A percentile compares a stretch with the other conserved stretches of the same genome.
phyloP scores from a whole-genome alignment of 2,329 filamentous ascomycete species.

The Sphaerulina populicola region DNA sequence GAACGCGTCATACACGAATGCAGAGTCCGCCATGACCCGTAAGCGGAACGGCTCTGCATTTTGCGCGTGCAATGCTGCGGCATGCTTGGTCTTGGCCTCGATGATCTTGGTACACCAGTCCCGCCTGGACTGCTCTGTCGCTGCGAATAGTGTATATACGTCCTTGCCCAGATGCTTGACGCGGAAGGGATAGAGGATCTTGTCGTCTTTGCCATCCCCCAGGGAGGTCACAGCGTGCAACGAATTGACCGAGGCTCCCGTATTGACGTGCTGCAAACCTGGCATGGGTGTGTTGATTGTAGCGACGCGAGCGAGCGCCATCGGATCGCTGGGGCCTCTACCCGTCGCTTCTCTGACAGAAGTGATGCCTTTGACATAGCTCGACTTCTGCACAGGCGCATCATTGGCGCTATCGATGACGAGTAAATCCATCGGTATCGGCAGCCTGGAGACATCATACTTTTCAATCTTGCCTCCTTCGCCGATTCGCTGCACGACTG shows the following conservation, averaged over 20 bases:
- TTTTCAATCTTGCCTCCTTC: constrained; percentile 65
- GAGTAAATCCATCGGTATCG: constrained; percentile 92
- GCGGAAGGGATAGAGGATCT: constrained; percentile 85
- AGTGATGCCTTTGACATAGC: constrained; percentile 59
- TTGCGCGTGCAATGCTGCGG: constrained; percentile 76
- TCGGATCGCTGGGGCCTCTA: constrained; percentile 26
- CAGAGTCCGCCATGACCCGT: constrained; percentile 82
- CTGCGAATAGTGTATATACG: constrained; percentile 82
- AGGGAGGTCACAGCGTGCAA: constrained; percentile 43
- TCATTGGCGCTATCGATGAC: constrained; percentile 89
- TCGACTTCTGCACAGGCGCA: constrained; percentile 71
- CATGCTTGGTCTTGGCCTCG: constrained; percentile 88
- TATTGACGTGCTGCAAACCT: constrained; percentile 59
- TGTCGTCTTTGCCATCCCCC: constrained; percentile 56
- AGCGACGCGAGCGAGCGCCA: constrained; percentile 44
- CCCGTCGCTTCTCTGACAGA: constrained; percentile 53
- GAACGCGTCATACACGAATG: constrained; percentile 69
- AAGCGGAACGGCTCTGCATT: constrained; percentile 94
- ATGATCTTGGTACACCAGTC: constrained; percentile 94
- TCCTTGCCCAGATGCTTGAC: constrained; percentile 94
- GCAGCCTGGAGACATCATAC: constrained; percentile 91
- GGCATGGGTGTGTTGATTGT: constrained; percentile 38
- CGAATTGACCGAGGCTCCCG: constrained; percentile 51
- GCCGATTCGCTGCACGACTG: constrained; percentile 57
- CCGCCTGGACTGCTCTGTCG: constrained; percentile 61